Base-by-base conservation (phyloP, 2,329 filamentous ascomycete genomes). In the Scedosporium minutisporum region DNA sequence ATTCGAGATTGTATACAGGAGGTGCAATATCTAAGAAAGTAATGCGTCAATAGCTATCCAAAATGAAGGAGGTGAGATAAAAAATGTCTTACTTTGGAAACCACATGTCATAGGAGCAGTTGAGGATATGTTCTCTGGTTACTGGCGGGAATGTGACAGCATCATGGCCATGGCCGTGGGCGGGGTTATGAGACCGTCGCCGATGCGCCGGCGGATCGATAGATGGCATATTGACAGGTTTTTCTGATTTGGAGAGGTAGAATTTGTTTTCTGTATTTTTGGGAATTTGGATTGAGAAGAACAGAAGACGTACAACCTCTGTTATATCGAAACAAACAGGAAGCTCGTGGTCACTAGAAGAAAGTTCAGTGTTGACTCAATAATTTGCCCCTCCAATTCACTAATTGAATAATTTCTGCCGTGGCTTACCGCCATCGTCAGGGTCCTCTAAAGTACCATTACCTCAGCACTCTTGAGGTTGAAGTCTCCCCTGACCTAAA, bases 31-130 rank as follows among this genome's bases (percentile, higher is more conserved):
- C 65, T 66, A 23, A 55, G 12, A 58, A 7, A 41, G 10, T 58
- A 42, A 42, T 42, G 38, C 14, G 29, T 16, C 14, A 57, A n/a
- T 57, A 21, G 14, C 14, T 57, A 27, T 10, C 14, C 21, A 21
- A 23, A 3, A 10, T 10, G n/a, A 10, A 27, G 16, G 21, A 60
- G 27, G 9, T 29, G 21, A 18, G 10, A 10, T 9, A 6, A 7
- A 18, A 21, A 46, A 14, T 46, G 16, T 10, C 60, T 60, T 77
- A 91, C 82, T 84, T 87, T 58, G 89, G 86, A 70, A 96, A 91
- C 95, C 95, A 99, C 64, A 82, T 85, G 72, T 96, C 90, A 74
- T 96, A 97, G 51, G 95, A 96, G 76, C 93, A 99, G 75, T 97
- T 89, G 62, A 96, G 79, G 65, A 99, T 96, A 71, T 99, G 93